phyloP scores from a whole-genome alignment of 257 asterid species.

The Hygrophila difformis region DNA sequence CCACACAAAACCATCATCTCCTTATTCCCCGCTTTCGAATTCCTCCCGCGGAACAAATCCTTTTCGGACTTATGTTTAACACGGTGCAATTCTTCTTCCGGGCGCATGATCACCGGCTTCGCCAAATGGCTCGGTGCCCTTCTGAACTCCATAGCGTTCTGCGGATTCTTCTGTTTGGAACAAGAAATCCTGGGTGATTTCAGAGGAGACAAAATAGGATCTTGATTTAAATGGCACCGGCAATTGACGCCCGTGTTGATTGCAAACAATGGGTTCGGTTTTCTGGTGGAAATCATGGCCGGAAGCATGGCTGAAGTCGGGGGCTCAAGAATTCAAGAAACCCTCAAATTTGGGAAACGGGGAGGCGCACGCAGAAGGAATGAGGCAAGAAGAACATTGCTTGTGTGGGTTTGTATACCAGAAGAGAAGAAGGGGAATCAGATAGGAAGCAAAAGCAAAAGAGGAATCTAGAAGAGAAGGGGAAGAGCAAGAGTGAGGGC shows the following conservation, averaged over 20 bases:
- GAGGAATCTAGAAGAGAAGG: constrained; percentile 24
- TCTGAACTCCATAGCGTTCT: constrained; percentile 21
- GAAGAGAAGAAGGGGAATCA: background rate
- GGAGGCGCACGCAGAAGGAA: too few species aligned
- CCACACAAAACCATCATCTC: constrained; percentile 66
- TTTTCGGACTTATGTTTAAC: constrained; percentile 15
- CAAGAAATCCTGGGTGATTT: constrained; percentile 17
- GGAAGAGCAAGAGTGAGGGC: background rate
- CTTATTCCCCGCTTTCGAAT: constrained; percentile 30
- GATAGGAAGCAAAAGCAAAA: background rate
- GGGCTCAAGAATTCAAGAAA: background rate
- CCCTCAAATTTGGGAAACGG: background rate
- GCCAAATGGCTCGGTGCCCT: constrained; percentile 18
- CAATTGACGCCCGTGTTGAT: constrained; percentile 14
- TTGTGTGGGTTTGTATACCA: too few species aligned
- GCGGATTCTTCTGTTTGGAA: constrained; percentile 24
- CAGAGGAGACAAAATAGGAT: constrained; percentile 14
- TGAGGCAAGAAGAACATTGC: too few species aligned
- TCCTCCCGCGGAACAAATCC: constrained; percentile 16
- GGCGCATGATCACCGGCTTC: constrained; percentile 20
- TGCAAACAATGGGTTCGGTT: constrained; percentile 21
- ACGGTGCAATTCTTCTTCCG: constrained; percentile 21
- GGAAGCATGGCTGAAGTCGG: constrained; percentile 28
- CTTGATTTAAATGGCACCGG: too few species aligned
- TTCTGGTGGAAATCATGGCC: constrained; percentile 19